Percentiles rank a stretch among this genome's conserved stretches.
Conservation (phyloP, 164 flowering plant species). For the Magnolia kwangsiensis region DNA sequence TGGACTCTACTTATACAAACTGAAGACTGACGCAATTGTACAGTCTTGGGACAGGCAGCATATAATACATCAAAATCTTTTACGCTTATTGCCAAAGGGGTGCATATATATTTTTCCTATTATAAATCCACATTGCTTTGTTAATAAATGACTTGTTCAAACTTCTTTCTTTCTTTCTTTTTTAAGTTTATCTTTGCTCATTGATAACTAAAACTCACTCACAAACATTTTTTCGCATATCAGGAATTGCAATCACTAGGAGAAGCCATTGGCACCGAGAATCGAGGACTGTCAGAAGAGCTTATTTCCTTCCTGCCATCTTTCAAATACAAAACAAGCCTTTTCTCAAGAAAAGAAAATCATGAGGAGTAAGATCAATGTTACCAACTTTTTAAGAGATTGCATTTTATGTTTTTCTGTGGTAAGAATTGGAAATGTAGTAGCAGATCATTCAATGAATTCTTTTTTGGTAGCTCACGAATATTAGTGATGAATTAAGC, state of each 20-base stretch:
- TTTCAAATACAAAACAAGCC: constrained; percentile 33
- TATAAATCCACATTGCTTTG: background rate
- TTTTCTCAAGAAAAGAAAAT: constrained; percentile 33
- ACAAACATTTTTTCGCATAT: background rate
- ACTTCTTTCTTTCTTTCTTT: background rate
- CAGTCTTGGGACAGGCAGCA: too few relatives aligned
- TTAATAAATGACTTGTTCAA: background rate
- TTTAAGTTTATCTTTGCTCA: background rate
- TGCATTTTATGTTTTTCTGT: background rate
- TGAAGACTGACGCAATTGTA: too few relatives aligned
- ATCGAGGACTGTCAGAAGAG: constrained; percentile 41
- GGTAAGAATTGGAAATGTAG: background rate
- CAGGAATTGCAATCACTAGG: constrained; percentile 42
- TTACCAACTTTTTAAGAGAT: background rate
- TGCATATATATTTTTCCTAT: too few relatives aligned
- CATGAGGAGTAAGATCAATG: constrained; percentile 34
- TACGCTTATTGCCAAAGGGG: too few relatives aligned
- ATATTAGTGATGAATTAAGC: background rate
- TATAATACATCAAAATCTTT: too few relatives aligned
- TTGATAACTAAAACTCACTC: background rate
- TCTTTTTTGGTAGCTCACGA: background rate
- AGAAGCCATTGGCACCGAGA: constrained; percentile 34
- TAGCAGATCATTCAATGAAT: too few relatives aligned
- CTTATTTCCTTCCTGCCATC: constrained; percentile 33
- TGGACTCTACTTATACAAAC: too few relatives aligned